phyloP scores from a whole-genome alignment of 176 grass and related monocot genomes.

The Dendrocalamus sinicus region DNA sequence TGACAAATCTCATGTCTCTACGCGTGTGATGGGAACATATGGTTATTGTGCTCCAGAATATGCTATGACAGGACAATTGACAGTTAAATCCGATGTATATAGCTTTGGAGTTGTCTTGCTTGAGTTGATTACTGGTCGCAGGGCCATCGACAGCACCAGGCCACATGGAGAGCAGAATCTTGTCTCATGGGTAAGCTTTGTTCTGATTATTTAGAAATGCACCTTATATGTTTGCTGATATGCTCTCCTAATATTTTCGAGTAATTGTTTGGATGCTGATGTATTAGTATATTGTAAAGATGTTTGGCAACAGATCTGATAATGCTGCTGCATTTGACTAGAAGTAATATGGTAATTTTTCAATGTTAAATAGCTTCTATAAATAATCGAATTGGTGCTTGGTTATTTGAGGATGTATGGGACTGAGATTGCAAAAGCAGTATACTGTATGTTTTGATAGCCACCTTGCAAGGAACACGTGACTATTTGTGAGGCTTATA shows the following conservation, averaged over 20 bases:
- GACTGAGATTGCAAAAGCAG: background rate
- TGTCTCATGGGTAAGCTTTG: conserved; percentile 79
- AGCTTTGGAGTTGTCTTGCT: conserved; percentile 87
- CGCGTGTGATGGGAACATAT: conserved; percentile 89
- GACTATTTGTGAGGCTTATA: background rate
- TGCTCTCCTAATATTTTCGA: background rate
- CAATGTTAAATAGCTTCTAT: conserved; percentile 4
- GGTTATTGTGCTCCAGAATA: conserved; percentile 90
- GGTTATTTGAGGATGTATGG: background rate
- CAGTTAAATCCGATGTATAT: conserved; percentile 81
- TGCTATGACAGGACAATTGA: conserved; percentile 85
- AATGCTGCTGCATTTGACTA: background rate
- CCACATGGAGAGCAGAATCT: conserved; percentile 86
- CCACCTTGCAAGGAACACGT: background rate
- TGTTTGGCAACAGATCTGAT: background rate
- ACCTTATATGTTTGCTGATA: background rate
- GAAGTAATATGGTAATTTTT: background rate
- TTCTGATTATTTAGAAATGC: conserved; percentile 7
- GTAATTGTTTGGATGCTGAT: background rate
- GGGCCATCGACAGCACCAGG: conserved; percentile 70
- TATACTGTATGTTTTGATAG: background rate
- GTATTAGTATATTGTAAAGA: background rate
- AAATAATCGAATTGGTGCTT: conserved; percentile 7
- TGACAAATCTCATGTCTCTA: conserved; percentile 88
- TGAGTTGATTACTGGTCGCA: conserved; percentile 85